Percentiles rank a stretch among this genome's conserved stretches.
These are phyloP conservation scores for Marsdenia floribunda DNA, from an alignment of 257 asterid species.

Conservation along the genomic window DNA sequence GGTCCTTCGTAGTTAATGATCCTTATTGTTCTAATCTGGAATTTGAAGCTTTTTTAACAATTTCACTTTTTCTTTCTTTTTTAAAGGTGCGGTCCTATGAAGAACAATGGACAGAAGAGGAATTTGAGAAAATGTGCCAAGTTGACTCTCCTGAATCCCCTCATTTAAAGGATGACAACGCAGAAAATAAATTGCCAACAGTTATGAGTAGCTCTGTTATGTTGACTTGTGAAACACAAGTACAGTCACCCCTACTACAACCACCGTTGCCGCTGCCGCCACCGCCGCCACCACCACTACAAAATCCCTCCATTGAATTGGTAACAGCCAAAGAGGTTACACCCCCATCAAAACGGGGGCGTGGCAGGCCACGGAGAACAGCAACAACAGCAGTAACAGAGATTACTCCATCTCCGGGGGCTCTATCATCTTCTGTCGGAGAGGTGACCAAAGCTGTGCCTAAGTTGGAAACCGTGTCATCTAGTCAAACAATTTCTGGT, in stretches of 20 bases:
- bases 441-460: conserved; percentile 15
- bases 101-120: conserved; percentile 99
- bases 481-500: conserved; percentile 20
- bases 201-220: conserved; percentile 28
- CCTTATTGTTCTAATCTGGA: not conserved
- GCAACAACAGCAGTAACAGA: conserved; percentile 26
- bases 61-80: not conserved
- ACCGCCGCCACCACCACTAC: conserved; percentile 32
- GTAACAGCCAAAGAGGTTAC: conserved; percentile 42
- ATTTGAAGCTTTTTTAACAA: not conserved
- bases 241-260: conserved; percentile 23
- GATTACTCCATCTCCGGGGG: conserved; percentile 20
- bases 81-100: conserved; percentile 85
- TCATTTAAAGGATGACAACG: conserved; percentile 41
- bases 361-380: conserved; percentile 91
- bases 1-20: not conserved
- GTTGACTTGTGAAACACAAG: conserved; percentile 34
- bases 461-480: conserved; percentile 14
- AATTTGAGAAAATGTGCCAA: conserved; percentile 90
- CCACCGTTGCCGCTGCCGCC: conserved; percentile 25
- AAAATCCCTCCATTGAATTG: conserved; percentile 33
- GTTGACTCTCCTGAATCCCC: conserved; percentile 82
- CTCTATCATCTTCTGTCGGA: conserved; percentile 19
- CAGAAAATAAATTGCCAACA: conserved; percentile 39
- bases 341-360: conserved; percentile 82